A percentile compares a stretch with the other conserved stretches of the same genome.
Conservation (phyloP, 768 basidiomycete species). For the Boletus vermiculosoides region DNA sequence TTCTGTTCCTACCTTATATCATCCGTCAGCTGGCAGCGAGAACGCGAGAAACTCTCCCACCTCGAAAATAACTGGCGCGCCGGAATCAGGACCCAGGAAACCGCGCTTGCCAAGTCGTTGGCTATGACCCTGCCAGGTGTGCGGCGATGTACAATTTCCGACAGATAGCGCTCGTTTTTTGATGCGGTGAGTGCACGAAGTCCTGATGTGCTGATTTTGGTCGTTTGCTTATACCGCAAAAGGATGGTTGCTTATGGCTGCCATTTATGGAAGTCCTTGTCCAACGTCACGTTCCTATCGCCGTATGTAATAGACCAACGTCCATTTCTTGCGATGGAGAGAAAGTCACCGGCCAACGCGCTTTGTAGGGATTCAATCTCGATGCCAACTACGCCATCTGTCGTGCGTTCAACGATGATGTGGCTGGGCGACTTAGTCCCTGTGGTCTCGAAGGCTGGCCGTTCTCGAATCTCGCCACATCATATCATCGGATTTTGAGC, state of each 20-base stretch:
- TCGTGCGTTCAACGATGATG: too few relatives aligned
- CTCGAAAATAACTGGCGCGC: not conserved
- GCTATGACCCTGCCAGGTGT: not conserved
- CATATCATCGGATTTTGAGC: not conserved
- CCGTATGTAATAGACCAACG: not conserved
- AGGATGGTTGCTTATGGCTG: slow-evolving; percentile 4
- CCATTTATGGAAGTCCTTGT: slow-evolving; percentile 13
- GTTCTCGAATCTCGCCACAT: not conserved
- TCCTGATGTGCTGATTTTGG: slow-evolving; percentile 18
- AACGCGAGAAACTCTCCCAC: not conserved
- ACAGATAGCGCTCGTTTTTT: not conserved
- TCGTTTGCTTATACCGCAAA: slow-evolving; percentile 15
- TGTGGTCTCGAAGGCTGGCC: too few relatives aligned
- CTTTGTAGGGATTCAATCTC: not conserved
- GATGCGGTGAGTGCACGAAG: slow-evolving; percentile 8
- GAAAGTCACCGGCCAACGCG: not conserved
- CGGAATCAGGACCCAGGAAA: slow-evolving; percentile 10
- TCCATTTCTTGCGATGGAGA: not conserved
- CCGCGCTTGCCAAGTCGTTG: not conserved
- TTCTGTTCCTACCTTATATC: slow-evolving; percentile 27
- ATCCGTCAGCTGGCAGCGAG: not conserved
- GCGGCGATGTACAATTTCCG: not conserved
- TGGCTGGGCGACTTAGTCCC: too few relatives aligned
- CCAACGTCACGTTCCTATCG: not conserved
- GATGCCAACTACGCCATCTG: not conserved